Evolutionary conservation across 2,329 filamentous ascomycete species (phyloP), one percentile per base, ranked within the genome.

Genomic region (Neocatenulostroma microsporum): DNA sequence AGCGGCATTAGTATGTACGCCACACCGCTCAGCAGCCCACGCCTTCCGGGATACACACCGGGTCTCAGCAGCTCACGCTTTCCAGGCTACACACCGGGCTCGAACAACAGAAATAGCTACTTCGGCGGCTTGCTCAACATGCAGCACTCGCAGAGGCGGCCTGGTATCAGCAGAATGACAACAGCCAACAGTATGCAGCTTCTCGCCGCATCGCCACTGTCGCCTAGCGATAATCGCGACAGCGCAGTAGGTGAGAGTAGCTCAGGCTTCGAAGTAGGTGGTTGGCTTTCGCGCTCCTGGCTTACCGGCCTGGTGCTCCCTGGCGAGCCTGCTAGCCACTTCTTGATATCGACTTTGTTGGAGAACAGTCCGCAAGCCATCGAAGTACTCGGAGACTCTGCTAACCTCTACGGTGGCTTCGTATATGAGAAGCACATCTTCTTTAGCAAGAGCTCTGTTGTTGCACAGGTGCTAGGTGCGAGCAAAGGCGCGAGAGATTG

Each of bases 381-480:
- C 6, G 50, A 57, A 14, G 55, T 55, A 18, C 58, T 76, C 1
- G 73, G 73, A 0, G 62, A 71, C 10, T 60, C 62, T 6, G 69
- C 66, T 0, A 71, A 72, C 44, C 56, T 76, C 0, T 68, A 73
- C 36, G 70, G 72, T 14, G 74, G 73, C 2, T 74, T 78, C 42
- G 51, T 70, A 15, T 73, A 72, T 40, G 47, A 57, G 6, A 62
- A 57, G 3, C 61, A 61, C 21, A 70, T 65, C 30, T 78, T 69
- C 64, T 78, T 73, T 73, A 75, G 72, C 49, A 75, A 74, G 49
- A 60, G 60, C 28, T 73, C 67, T 26, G 60, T 76, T 21, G 62
- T 74, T n/a, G 70, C 69, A 0, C 64, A 72, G 19, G 69, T 77
- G 1, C 41, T 78, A 18, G 67, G 67, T 23, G 62, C 66, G 27